A percentile compares a stretch with the other conserved stretches of the same genome.
Conservation (phyloP, 768 basidiomycete genomes). For the Suillus variegatus region DNA sequence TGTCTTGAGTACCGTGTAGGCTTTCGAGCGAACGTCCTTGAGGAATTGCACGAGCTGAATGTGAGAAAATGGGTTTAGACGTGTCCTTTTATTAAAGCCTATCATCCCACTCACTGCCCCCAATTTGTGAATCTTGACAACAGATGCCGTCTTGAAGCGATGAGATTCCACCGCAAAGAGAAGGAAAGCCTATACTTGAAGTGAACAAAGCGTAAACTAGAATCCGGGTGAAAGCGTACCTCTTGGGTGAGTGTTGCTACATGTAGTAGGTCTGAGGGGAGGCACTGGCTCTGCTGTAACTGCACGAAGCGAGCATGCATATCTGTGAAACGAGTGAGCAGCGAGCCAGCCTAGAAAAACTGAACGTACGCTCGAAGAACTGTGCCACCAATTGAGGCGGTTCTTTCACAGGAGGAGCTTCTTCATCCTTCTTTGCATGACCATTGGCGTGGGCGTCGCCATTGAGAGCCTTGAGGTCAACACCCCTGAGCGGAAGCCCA, state of each 20-base stretch:
- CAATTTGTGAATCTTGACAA: constrained; percentile 74
- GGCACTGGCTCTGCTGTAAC: constrained; percentile 37
- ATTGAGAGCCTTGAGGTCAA: constrained; percentile 43
- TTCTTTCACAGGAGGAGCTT: constrained; percentile 63
- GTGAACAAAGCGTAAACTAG: constrained; percentile 4
- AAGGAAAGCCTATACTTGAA: constrained; percentile 59
- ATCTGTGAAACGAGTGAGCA: constrained; percentile 36
- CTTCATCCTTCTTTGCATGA: constrained; percentile 68
- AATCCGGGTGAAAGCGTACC: constrained; percentile 34
- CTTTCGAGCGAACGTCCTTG: constrained; percentile 61
- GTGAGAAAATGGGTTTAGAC: constrained; percentile 7
- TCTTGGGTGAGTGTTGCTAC: constrained; percentile 76
- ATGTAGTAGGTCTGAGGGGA: constrained; percentile 65
- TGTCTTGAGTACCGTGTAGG: constrained; percentile 51
- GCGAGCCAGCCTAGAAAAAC: not conserved
- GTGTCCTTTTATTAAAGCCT: not conserved
- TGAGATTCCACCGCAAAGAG: constrained; percentile 68
- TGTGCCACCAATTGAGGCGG: constrained; percentile 52
- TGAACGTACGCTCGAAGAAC: constrained; percentile 63
- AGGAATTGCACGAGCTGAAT: constrained; percentile 66
- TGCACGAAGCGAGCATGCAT: constrained; percentile 55
- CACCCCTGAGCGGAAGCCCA: constrained; percentile 64
- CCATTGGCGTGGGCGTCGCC: constrained; percentile 43
- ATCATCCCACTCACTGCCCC: constrained; percentile 52
- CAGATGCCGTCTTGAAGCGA: constrained; percentile 70